Percentiles rank a stretch among this genome's conserved stretches.
phyloP scores from a whole-genome alignment of 225 moss, liverwort and hornwort genomes.

The Thuidium tamariscinum region DNA sequence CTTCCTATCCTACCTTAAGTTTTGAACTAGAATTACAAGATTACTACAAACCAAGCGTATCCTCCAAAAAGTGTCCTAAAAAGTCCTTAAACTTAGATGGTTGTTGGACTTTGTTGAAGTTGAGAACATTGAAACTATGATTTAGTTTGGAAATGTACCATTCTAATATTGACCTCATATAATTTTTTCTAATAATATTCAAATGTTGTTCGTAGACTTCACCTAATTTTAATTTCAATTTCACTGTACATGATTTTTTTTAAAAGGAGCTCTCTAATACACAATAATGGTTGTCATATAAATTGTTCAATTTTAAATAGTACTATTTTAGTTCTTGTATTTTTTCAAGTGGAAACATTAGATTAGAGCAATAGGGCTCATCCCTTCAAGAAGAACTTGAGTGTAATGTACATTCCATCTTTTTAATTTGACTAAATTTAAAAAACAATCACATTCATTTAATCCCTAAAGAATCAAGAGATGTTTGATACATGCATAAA shows the following conservation, averaged over 20 bases:
- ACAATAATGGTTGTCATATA: background rate
- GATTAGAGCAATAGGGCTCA: accelerated
- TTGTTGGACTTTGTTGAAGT: background rate
- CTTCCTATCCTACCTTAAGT: no score
- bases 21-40: no score
- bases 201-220: background rate
- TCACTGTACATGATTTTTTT: background rate
- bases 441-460: background rate
- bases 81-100: background rate
- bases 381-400: background rate
- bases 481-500: background rate
- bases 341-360: background rate
- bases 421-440: background rate
- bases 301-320: background rate
- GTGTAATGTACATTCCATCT: background rate
- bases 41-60: background rate
- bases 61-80: accelerated
- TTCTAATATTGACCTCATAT: background rate
- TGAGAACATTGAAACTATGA: background rate
- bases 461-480: background rate
- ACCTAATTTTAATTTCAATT: background rate
- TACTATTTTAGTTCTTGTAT: background rate
- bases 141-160: background rate
- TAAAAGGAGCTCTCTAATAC: accelerated
- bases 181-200: background rate